These are phyloP conservation scores for Ilyonectria mors-panacis DNA, from an alignment of 2,329 filamentous ascomycete species.

Conservation along the genomic window DNA sequence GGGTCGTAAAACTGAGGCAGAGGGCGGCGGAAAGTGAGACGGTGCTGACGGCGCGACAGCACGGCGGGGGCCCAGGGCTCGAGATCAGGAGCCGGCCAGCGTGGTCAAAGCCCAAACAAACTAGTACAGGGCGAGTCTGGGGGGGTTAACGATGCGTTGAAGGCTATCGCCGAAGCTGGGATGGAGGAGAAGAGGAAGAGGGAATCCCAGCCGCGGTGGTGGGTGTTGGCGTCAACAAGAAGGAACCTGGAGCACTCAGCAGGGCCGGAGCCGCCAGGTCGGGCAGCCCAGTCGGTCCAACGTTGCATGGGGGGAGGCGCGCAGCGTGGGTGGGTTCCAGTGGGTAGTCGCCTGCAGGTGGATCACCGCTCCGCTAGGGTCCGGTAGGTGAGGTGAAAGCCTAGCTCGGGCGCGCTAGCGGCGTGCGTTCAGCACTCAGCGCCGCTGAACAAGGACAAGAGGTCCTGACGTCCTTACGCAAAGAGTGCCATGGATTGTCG, in stretches of 20 bases:
- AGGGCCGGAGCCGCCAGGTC: conserved; percentile 38
- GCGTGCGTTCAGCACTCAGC: conserved; percentile 3
- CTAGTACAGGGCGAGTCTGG: conserved; percentile 17
- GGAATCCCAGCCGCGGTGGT: conserved; percentile 35
- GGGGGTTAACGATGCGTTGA: conserved; percentile 28
- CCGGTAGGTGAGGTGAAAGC: conserved; percentile 30
- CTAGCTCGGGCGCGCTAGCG: conserved; percentile 6
- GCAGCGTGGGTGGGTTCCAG: conserved; percentile 41
- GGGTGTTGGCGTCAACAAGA: conserved; percentile 46
- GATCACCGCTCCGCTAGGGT: conserved; percentile 47
- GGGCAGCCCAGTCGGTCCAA: conserved; percentile 45
- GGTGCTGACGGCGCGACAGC: conserved; percentile 25
- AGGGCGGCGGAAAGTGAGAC: conserved; percentile 49
- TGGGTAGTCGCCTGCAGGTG: conserved; percentile 49
- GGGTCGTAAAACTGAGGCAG: conserved; percentile 35
- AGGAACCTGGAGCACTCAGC: conserved; percentile 35
- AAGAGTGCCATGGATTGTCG: not conserved
- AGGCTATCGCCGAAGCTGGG: conserved; percentile 28
- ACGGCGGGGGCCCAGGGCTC: conserved; percentile 20
- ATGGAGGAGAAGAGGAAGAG: conserved; percentile 26
- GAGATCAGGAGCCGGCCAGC: conserved; percentile 16
- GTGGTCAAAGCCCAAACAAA: conserved; percentile 18
- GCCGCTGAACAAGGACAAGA: not conserved
- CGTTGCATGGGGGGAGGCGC: conserved; percentile 45
- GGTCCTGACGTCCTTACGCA: not conserved